phyloP scores from a whole-genome alignment of 495 filamentous ascomycete genomes.

The Aspergillus cristatus region DNA sequence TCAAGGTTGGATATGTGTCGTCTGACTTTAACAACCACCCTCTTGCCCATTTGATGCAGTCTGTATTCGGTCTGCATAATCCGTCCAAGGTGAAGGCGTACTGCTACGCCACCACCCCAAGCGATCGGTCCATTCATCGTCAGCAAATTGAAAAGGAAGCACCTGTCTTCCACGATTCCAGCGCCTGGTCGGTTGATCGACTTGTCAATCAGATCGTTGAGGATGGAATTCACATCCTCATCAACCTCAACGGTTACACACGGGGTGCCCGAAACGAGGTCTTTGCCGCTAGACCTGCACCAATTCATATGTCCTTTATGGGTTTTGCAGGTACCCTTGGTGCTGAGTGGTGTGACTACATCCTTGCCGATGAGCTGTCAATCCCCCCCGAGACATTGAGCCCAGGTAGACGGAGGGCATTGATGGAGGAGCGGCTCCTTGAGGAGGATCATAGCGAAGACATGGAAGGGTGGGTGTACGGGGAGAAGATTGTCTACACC shows the following conservation, averaged over 20 bases:
- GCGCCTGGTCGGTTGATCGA: slow-evolving; percentile 73
- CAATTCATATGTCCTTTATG: slow-evolving; percentile 99
- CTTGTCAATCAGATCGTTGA: slow-evolving; percentile 82
- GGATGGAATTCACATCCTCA: slow-evolving; percentile 93
- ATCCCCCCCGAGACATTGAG: slow-evolving; percentile 76
- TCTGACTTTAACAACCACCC: slow-evolving; percentile 99
- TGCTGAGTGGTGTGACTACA: slow-evolving; percentile 98
- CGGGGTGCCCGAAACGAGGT: slow-evolving; percentile 95
- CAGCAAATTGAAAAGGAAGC: slow-evolving; percentile 92
- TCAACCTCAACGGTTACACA: slow-evolving; percentile 97
- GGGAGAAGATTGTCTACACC: slow-evolving; percentile 92
- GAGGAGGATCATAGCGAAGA: slow-evolving; percentile 60
- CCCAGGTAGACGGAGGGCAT: slow-evolving; percentile 63
- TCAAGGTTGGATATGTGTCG: slow-evolving; percentile 92
- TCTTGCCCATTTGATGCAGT: slow-evolving; percentile 95
- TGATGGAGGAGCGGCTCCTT: slow-evolving; percentile 57
- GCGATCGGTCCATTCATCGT: slow-evolving; percentile 85
- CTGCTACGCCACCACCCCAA: slow-evolving; percentile 94
- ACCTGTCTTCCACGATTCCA: slow-evolving; percentile 85
- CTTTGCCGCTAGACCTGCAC: slow-evolving; percentile 89
- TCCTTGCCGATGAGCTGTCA: slow-evolving; percentile 82
- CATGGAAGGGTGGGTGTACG: slow-evolving; percentile 78
- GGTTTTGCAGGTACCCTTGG: slow-evolving; percentile 95
- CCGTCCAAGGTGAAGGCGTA: slow-evolving; percentile 65
- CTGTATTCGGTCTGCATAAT: slow-evolving; percentile 90